phyloP scores from a whole-genome alignment of 2,329 filamentous ascomycete species.

The Dothideomycetidae sp. region DNA sequence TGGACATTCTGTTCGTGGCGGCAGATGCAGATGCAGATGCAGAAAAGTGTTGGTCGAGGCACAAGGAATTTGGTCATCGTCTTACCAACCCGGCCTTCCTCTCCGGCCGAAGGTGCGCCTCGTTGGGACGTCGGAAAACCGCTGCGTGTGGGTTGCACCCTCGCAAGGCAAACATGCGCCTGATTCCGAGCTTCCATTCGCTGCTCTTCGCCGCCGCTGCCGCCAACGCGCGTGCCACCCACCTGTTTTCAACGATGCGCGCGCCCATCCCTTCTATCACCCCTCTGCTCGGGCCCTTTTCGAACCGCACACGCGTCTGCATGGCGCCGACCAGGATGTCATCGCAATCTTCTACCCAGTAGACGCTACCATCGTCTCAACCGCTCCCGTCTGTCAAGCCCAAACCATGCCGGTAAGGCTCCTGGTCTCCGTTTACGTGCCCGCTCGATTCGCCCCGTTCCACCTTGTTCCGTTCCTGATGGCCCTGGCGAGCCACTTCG shows the following conservation, averaged over 20 bases:
- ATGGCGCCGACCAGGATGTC: neutral
- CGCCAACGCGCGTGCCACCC: neutral
- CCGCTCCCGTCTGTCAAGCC: neutral
- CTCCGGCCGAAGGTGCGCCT: no score
- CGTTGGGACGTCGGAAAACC: no score
- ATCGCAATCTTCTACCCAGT: neutral
- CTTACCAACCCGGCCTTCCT: no score
- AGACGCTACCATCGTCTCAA: neutral
- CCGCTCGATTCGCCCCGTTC: neutral
- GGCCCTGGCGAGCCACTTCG: no score
- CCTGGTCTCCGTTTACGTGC: neutral
- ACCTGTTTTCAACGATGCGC: neutral
- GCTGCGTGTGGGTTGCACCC: no score
- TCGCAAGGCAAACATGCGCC: no score
- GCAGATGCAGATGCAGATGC: no score
- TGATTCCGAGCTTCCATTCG: neutral
- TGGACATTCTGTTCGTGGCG: no score
- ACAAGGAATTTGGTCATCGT: no score
- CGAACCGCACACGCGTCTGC: neutral
- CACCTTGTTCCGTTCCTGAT: neutral
- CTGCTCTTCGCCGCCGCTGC: neutral
- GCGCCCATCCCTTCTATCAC: neutral
- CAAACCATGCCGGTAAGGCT: neutral
- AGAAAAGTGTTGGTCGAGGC: no score
- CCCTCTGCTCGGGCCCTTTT: neutral